A percentile compares a stretch with the other conserved stretches of the same genome.
Conservation (phyloP, 2,329 filamentous ascomycete species). For the Neopestalotiopsis rosae region DNA sequence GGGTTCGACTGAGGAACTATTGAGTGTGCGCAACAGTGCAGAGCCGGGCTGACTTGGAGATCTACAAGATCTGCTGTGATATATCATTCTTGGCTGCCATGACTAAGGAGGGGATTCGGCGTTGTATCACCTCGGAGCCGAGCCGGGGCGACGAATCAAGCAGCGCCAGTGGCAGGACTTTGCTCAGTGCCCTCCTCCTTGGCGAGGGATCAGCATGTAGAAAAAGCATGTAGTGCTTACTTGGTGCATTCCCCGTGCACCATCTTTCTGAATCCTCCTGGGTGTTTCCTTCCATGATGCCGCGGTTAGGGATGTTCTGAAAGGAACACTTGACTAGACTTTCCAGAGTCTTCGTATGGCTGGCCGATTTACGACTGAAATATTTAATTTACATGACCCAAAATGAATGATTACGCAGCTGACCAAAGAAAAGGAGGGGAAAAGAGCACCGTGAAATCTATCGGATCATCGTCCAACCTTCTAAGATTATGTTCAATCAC, state of each 20-base stretch:
- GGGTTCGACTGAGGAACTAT: neutral
- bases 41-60: neutral
- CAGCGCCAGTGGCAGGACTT: neutral
- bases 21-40: neutral
- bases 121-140: neutral
- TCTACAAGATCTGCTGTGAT: neutral
- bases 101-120: neutral
- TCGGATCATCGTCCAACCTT: no score
- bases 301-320: no score
- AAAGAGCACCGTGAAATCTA: no score
- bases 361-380: no score
- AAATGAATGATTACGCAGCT: no score
- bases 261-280: neutral
- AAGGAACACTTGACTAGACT: no score
- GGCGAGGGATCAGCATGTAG: neutral
- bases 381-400: no score
- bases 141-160: neutral
- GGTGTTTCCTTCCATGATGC: no score
- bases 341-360: no score
- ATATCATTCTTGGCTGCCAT: neutral
- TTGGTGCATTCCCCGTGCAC: no score
- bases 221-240: neutral
- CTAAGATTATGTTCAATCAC: no score
- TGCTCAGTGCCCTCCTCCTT: neutral
- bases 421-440: no score